These are phyloP conservation scores for Syncephalastrum monosporum DNA, from an alignment of 371 early-diverging fungal species.

Conservation along the genomic window DNA sequence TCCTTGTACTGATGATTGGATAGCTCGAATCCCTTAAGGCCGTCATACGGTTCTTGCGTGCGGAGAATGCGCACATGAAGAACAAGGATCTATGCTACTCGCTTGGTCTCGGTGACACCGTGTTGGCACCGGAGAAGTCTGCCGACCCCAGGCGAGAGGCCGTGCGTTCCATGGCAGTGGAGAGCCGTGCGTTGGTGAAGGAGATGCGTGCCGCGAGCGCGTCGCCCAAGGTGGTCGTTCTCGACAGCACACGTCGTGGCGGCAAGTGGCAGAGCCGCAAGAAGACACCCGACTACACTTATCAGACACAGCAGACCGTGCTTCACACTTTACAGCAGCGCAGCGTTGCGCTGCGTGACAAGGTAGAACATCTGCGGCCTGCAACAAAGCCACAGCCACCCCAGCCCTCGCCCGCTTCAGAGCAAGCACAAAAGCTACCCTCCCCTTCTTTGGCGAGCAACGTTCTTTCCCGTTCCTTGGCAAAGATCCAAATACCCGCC, in stretches of 20 bases:
- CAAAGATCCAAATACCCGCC: slow-evolving; percentile 34
- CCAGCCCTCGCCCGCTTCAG: not conserved
- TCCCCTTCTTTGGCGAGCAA: not conserved
- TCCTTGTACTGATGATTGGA: not conserved
- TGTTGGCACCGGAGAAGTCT: slow-evolving; percentile 8
- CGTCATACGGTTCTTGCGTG: slow-evolving; percentile 72
- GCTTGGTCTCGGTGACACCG: not conserved
- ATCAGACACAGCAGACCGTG: slow-evolving; percentile 72
- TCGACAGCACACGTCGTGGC: slow-evolving; percentile 16
- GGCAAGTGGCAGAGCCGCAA: slow-evolving; percentile 62
- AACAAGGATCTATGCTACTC: slow-evolving; percentile 35
- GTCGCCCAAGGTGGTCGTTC: slow-evolving; percentile 50
- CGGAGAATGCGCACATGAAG: slow-evolving; percentile 82
- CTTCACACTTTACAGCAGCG: slow-evolving; percentile 61
- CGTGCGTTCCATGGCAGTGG: slow-evolving; percentile 30
- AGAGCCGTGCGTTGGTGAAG: slow-evolving; percentile 31
- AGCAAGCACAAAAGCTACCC: slow-evolving; percentile 2
- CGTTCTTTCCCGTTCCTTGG: slow-evolving; percentile 19
- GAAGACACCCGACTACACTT: slow-evolving; percentile 63
- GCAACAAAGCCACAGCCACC: slow-evolving; percentile 14
- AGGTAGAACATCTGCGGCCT: slow-evolving; percentile 34
- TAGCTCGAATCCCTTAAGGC: slow-evolving; percentile 69
- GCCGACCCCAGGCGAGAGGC: slow-evolving; percentile 20
- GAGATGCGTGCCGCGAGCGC: slow-evolving; percentile 51
- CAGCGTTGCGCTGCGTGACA: slow-evolving; percentile 51